Conservation (phyloP, 2,329 filamentous ascomycete genomes). For the Capronia americana region DNA sequence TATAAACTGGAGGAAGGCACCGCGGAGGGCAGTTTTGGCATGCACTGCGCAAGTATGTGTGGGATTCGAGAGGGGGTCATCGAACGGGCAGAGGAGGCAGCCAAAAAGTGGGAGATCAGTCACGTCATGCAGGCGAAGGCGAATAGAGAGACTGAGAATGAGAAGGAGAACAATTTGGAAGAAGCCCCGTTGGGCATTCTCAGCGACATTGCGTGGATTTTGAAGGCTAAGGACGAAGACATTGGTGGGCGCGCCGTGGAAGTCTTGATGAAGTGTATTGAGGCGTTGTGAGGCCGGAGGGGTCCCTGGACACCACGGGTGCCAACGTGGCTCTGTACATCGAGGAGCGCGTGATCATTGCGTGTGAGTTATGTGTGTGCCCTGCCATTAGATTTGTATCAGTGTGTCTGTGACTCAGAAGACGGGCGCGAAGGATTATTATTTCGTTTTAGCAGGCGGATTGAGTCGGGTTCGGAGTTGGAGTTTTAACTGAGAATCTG, state of each 20-base stretch:
- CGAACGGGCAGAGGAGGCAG: conserved; percentile 83
- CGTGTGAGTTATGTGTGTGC: not conserved
- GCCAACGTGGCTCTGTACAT: not conserved
- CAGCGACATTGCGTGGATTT: conserved; percentile 38
- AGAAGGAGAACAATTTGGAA: conserved; percentile 54
- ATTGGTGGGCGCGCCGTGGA: conserved; percentile 62
- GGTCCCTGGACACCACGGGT: not conserved
- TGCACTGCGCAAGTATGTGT: conserved; percentile 99
- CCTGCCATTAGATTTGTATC: not conserved
- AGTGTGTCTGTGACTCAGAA: not conserved
- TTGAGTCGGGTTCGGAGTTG: not conserved
- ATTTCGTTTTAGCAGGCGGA: not conserved
- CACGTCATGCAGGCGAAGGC: conserved; percentile 72
- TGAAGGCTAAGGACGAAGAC: conserved; percentile 27
- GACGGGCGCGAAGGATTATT: not conserved
- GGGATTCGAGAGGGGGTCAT: conserved; percentile 86
- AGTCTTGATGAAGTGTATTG: conserved; percentile 53
- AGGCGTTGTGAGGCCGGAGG: conserved; percentile 23
- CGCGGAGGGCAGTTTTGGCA: conserved; percentile 95
- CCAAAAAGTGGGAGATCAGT: conserved; percentile 93
- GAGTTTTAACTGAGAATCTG: not conserved
- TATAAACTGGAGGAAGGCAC: conserved; percentile 94
- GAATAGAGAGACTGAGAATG: conserved; percentile 66
- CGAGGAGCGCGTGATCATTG: not conserved
- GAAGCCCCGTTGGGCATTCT: conserved; percentile 37